Evolutionary conservation across 2,329 filamentous ascomycete species (phyloP), one percentile per base, ranked within the genome.

Genomic region (Akanthomyces lecanii): DNA sequence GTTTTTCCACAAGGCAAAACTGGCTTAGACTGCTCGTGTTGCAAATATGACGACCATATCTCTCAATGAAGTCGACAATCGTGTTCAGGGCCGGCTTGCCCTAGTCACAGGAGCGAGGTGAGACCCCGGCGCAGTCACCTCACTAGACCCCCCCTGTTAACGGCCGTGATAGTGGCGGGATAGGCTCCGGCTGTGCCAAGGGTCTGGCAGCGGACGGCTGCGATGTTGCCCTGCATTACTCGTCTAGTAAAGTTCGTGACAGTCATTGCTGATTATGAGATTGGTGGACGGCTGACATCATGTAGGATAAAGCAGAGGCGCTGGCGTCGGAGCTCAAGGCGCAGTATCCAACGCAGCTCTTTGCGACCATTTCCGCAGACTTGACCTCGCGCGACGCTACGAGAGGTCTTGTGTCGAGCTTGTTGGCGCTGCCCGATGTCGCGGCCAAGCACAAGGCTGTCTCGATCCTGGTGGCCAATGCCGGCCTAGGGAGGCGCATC

Each of bases 401-500:
- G 10, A 66, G 71, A 18, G 38, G 14, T 14, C 66, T 73, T 2
- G 70, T 72, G 5, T 54, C 67, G 5, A 50, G 52, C 28, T 59
- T 71, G 23, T 63, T 72, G 23, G 59, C 63, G 23, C 44, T 66
- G 30, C 51, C 61, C 7, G 64, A 62, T 8, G 33, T 69, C 30
- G 44, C 61, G 12, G 61, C 52, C 53, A 69, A 66, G 60, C 72
- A 75, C 56, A 58, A 51, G n/a, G 68, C 71, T 28, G 65, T 75
- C 2, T 74, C 73, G 28, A 88, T 90, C 25, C 75, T 90, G 3
- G 72, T 90, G 30, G 84, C 82, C 11, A 90, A 90, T 68, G 88
- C 88, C 1, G 87, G 87, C 0, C 81, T 87, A 66, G 87, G 86
- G 47, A 86, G 85, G 69, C 79, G 85, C n/a, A 82, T 87, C 63